Base-by-base conservation (phyloP, 257 asterid species). In the Nicotiana knightiana region DNA sequence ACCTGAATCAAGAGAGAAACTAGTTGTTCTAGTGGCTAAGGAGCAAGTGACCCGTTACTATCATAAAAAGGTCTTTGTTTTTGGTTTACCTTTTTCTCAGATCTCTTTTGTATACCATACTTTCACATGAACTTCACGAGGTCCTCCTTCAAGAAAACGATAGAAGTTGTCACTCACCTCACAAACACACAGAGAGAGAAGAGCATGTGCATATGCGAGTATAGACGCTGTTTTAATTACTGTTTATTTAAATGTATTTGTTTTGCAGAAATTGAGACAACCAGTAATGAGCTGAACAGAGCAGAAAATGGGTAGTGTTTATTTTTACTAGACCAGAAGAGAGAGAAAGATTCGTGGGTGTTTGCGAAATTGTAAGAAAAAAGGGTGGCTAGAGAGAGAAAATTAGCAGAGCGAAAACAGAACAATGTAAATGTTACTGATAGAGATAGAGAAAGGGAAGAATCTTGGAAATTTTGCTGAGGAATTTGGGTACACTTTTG, bases 1-100 rank as follows among this genome's bases (percentile, higher is more conserved):
- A 90, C 95, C 97, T 90, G 93, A 93, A 86, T 85, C 90, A 81
- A 59, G 89, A 86, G 88, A 85, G 89, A 91, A 86, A 92, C 91
- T 61, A 85, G 85, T 82, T 54, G n/a, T 70, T 43, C 12, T 43
- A 73, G 77, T 83, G 80, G 82, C 80, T 81, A 37, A 16, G 80
- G 67, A 85, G 90, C 96, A 84, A 85, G 93, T 83, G 87, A 88
- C 88, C 92, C 91, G 93, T 90, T 90, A 78, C 87, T 85, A 77
- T 88, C 96, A 92, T 88, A 15, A 75, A 28, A 75, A 51, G 87
- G 7, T 75, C 62, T 26, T 18, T 58, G 67, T 61, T 80, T 82
- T 73, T 35, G 62, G 59, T 77, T 66, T 76, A 51, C 84, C 54
- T 30, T 58, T 76, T 59, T 90, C 88, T 61, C 92, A 90, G 97